These are phyloP conservation scores for Lantana camara DNA, from an alignment of 257 asterid genomes.

Conservation along the genomic window DNA sequence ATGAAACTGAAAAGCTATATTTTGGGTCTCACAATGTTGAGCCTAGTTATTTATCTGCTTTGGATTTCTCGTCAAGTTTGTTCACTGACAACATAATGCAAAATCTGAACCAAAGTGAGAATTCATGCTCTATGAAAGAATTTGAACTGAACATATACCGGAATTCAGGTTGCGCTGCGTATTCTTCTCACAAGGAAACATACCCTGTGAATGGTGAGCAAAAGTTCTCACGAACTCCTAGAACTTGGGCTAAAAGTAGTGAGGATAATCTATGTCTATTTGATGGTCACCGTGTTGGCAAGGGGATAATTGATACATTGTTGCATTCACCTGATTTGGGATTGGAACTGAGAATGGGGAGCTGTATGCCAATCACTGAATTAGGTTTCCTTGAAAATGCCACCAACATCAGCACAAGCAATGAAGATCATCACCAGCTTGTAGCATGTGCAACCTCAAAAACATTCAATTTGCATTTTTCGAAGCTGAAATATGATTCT, in stretches of 20 bases:
- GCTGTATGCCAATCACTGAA: constrained; percentile 34
- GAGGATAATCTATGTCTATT: constrained; percentile 39
- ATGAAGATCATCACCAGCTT: constrained; percentile 31
- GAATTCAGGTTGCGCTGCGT: constrained; percentile 30
- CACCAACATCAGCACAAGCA: constrained; percentile 31
- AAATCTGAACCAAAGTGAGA: constrained; percentile 38
- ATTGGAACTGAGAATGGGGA: constrained; percentile 35
- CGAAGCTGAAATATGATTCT: constrained; percentile 48
- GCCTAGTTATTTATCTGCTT: constrained; percentile 65
- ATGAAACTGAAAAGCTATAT: constrained; percentile 43
- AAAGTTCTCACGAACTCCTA: constrained; percentile 30
- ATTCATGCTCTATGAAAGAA: constrained; percentile 37
- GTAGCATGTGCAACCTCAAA: constrained; percentile 36
- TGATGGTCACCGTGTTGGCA: no score
- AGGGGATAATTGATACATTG: constrained; percentile 41
- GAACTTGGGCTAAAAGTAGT: constrained; percentile 32
- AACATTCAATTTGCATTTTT: constrained; percentile 33
- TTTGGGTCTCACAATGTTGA: constrained; percentile 30
- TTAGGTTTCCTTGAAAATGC: constrained; percentile 35
- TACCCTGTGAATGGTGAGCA: constrained; percentile 28
- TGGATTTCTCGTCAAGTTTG: constrained; percentile 54
- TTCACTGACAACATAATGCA: constrained; percentile 39
- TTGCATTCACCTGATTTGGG: constrained; percentile 40
- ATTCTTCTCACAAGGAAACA: constrained; percentile 31
- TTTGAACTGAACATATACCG: constrained; percentile 30